These are phyloP conservation scores for Ligustrum vulgare DNA, from an alignment of 257 asterid species.

Conservation along the genomic window DNA sequence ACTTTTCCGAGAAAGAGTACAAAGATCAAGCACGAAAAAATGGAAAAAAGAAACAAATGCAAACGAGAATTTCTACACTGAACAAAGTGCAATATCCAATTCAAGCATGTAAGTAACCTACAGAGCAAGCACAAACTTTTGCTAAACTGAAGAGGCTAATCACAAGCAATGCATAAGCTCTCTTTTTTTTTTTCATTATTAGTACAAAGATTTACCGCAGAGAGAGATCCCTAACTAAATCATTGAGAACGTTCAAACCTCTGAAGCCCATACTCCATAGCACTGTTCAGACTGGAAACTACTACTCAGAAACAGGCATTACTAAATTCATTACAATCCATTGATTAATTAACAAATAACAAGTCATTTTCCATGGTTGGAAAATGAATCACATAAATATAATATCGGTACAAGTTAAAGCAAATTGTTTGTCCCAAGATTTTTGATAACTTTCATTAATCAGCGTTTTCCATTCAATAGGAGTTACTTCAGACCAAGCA, in stretches of 20 bases:
- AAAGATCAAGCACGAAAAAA: neutral
- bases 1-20: neutral
- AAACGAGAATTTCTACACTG: neutral
- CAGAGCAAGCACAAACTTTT: neutral
- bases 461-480: conserved; percentile 38
- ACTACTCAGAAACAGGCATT: neutral
- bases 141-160: neutral
- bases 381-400: neutral
- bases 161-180: neutral
- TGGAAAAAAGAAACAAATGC: neutral
- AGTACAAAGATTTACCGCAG: neutral
- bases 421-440: conserved; percentile 17
- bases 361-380: neutral
- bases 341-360: neutral
- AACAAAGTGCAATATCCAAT: neutral
- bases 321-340: conserved; percentile 2
- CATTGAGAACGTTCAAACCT: neutral
- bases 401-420: conserved; percentile 1
- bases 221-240: neutral
- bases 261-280: neutral
- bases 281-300: neutral
- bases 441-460: conserved; percentile 28
- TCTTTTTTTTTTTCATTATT: neutral
- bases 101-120: neutral
- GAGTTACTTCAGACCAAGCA: conserved; percentile 20